Base-by-base conservation (phyloP, 148 eudicot species). In the Amaranthus cruentus region DNA sequence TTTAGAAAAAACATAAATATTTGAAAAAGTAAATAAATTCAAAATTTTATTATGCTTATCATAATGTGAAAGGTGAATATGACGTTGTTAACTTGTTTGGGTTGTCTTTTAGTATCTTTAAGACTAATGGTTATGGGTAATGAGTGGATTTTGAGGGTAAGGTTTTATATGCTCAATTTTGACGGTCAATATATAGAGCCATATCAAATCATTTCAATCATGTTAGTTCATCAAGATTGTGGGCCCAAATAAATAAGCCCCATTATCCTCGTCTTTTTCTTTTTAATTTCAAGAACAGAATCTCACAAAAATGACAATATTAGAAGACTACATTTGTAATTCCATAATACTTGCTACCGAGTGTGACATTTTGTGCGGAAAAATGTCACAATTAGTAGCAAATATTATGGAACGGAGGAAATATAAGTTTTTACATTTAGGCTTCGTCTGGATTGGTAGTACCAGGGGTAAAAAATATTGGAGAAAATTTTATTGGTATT, bases 1-100 rank as follows among this genome's bases (percentile, higher is more conserved):
- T 55, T 4, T 5, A 57, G 53, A 53, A 44, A 4, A 7, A 61
- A 46, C 48, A 14, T 55, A 47, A 71, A 63, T 47, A n/a, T 63
- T 4, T 57, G 59, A 49, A 47, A 68, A 55, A 44, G 73, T 53
- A 70, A 55, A 59, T 62, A 70, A 60, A 49, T 80, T 69, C 66
- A 54, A 62, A 66, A 58, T 56, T 28, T 56, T 57, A 60, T 42
- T 38, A 44, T 75, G 56, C 57, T 70, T 44, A 38, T 64, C 18
- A 18, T 18, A 18, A 18, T 18, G 71, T 70, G 82, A 75, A 70
- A 75, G 71, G 82, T 75, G 75, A 75, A 79, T 58, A 75, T 70
- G 74, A 61, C 77, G 61, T 68, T 78, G 3, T 77, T 49, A 59
- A 69, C 51, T 63, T 47, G 12, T 73, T 44, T 44, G 44, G 48